These are phyloP conservation scores for Pelargonium fulgidum DNA, from an alignment of 441 rosid genomes.

Conservation along the genomic window DNA sequence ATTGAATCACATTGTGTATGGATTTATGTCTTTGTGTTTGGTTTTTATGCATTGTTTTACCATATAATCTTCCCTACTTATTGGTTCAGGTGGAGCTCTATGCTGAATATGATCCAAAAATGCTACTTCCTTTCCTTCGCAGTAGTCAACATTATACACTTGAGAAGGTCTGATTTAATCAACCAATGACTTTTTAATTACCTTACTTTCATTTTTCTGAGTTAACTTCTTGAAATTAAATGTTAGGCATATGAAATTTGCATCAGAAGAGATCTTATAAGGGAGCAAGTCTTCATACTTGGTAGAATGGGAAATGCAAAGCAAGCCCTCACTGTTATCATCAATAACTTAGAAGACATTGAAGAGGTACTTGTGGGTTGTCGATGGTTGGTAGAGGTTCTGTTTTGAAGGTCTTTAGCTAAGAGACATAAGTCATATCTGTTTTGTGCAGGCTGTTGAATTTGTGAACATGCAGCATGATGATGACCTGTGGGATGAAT, in stretches of 20 bases:
- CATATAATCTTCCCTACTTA: conserved; percentile 11
- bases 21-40: background rate
- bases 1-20: background rate
- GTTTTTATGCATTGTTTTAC: conserved; percentile 18
- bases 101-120: conserved; percentile 86
- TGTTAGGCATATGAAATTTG: conserved; percentile 88
- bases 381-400: conserved; percentile 15
- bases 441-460: conserved; percentile 83
- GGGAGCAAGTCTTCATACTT: conserved; percentile 92
- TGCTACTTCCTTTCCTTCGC: conserved; percentile 96
- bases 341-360: conserved; percentile 83
- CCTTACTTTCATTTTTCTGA: conserved; percentile 3
- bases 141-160: conserved; percentile 96
- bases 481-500: conserved; percentile 98
- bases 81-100: conserved; percentile 79
- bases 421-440: conserved; percentile 4
- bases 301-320: conserved; percentile 98
- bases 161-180: conserved; percentile 64
- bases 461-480: conserved; percentile 95
- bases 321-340: conserved; percentile 84
- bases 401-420: conserved; percentile 13
- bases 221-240: conserved; percentile 26
- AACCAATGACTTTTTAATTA: conserved; percentile 18
- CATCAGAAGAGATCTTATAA: conserved; percentile 64
- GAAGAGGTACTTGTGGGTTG: conserved; percentile 59